These are phyloP conservation scores for Rhodotorula babjevae DNA, from an alignment of 768 basidiomycete genomes.

Conservation along the genomic window DNA sequence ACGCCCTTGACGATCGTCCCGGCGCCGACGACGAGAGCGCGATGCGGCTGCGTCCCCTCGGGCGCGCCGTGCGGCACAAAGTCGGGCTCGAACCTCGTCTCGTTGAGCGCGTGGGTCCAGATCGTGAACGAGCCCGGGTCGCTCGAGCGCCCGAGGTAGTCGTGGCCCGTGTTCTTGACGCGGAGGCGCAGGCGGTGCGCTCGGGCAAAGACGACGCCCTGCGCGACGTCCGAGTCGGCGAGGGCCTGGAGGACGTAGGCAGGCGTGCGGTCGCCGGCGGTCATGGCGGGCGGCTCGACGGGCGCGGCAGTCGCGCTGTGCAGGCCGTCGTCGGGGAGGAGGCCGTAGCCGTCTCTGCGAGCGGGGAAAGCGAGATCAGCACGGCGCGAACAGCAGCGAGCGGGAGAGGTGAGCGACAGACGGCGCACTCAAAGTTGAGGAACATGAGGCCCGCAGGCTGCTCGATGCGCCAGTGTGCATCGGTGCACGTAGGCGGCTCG, in stretches of 20 bases:
- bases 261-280: not conserved
- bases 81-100: not conserved
- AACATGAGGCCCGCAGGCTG: not conserved
- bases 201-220: not conserved
- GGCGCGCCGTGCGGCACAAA: slow-evolving; percentile 16
- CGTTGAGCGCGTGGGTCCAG: slow-evolving; percentile 14
- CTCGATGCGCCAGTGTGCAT: slow-evolving; percentile 11
- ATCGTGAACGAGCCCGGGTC: slow-evolving; percentile 13
- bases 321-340: not conserved
- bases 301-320: not conserved
- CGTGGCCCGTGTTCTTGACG: slow-evolving; percentile 20
- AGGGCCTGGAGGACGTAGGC: slow-evolving; percentile 12
- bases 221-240: not conserved
- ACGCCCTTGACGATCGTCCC: slow-evolving; percentile 3
- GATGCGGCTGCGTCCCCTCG: not conserved
- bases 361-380: not conserved
- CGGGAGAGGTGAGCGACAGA: too few species aligned
- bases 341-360: slow-evolving; percentile 2
- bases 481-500: not conserved
- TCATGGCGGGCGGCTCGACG: not conserved
- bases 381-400: not conserved
- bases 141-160: slow-evolving; percentile 16
- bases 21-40: not conserved
- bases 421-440: slow-evolving; percentile 17
- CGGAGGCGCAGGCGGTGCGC: slow-evolving; percentile 9